Base-by-base conservation (phyloP, 805 yeast genomes). In the Sugiyamaella boreocaroliniensis region DNA sequence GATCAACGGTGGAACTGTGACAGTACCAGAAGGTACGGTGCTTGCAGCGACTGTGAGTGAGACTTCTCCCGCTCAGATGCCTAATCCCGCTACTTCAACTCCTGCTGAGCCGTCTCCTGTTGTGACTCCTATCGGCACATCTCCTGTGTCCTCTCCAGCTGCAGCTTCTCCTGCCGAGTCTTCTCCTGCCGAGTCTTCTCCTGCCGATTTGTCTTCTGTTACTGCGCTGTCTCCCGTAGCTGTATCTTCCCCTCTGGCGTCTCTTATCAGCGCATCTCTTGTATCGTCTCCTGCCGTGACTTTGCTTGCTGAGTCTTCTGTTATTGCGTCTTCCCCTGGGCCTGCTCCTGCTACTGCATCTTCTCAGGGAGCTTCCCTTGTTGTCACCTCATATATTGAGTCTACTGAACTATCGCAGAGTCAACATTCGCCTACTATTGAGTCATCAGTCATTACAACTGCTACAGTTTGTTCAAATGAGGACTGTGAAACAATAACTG, bases 161-260 rank as follows among this genome's bases (percentile, higher is more conserved):
- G 19, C 14, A 15, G 7, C 11, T n/a, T 12, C 40, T 45, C 14
- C 48, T 29, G 12, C 48, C 20, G 40, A 54, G 47, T 73, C 77
- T 37, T 56, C 5, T 65, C 62, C 34, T 61, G 29, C 29, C 16
- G 26, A n/a, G 45, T 15, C 45, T 26, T 19, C 10, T 37, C 26
- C 48, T 12, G 26, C 41, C 41, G 19, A 29, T 11, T 29, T 16
- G 15, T 29, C n/a, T 42, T 14, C 48, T 14, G 22, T 15, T 26
- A 88, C 95, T 61, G 78, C 81, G 55, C 96, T 89, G 1, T 97
- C 98, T 0, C 98, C 98, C 66, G 14, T 40, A 4, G 29, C 16
- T 15, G 12, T 50, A n/a, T n/a, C n/a, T n/a, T n/a, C n/a, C 14
- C 22, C 49, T 29, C 40, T 45, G 43, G 29, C 49, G 16, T 14